Evolutionary conservation across 1,139 yeast species (phyloP), one percentile per base, ranked within the genome.

Genomic region (Sugiyamaella pinicola): DNA sequence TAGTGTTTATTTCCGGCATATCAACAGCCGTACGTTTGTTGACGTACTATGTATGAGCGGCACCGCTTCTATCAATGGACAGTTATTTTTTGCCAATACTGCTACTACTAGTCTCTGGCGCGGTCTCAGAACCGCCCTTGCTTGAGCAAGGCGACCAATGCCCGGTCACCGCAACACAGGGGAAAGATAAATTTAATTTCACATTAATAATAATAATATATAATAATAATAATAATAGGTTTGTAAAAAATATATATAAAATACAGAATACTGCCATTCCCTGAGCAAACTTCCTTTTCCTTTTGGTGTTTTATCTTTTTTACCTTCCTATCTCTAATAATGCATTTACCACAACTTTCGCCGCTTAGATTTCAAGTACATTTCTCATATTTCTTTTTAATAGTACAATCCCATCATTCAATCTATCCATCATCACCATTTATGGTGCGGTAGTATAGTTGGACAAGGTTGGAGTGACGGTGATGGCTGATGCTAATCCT

Each of bases 401-500:
- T 18, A 29, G 8, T 44, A 35, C 29, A 44, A 44, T 21, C 40
- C 21, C 9, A 10, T 21, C 29, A 21, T 21, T n/a, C 29, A 44
- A 44, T 21, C 40, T n/a, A 8, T 7, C 4, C 29, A 21, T 21
- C n/a, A n/a, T n/a, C n/a, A n/a, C n/a, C 35, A 12, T 55, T 51
- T 62, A 66, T 46, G 68, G 67, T 61, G 56, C 59, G 51, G 66
- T 66, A 24, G 58, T 33, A 58, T 52, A 64, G 48, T 58, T 56
- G 33, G 63, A 53, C 29, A 56, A 35, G 22, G 56, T 52, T 15
- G 70, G 63, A 4, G 63, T 53, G 15, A 72, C 69, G 50, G 72
- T 67, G 33, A 64, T 57, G 13, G 73, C 63, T n/a, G 59, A 51
- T 24, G 60, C 58, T 33, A 68, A 69, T 21, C 66, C 70, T 21